Base-by-base conservation (phyloP, 108 stramenopile genomes). In the Epithemia pelagica region DNA sequence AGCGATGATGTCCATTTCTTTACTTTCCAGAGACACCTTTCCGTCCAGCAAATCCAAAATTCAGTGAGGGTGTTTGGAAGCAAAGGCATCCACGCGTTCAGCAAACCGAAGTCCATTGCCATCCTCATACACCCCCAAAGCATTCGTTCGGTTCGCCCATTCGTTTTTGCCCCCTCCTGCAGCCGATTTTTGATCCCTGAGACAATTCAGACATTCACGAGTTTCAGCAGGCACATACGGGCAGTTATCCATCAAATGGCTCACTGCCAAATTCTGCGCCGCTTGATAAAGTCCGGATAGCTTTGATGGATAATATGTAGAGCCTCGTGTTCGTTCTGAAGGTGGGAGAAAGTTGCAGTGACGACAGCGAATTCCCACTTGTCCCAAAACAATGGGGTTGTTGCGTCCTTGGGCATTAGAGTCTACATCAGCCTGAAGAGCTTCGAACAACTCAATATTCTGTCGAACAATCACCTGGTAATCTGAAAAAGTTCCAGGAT, bases 151-250 rank as follows among this genome's bases (percentile, higher is more conserved):
- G 21, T 90, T 84, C 22, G 77, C 77, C 89, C 89, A 90, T 61
- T 90, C 86, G 21, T 82, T 80, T 67, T 90, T 90, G 73, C 89
- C 74, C 30, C 89, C 86, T 2, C 89, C 84, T 58, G 81, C 82
- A 15, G 73, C 55, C 32, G 71, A 71, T 33, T 82, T 75, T 57
- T 68, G 63, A 26, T 81, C 80, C 51, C 79, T 72, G 15, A 87
- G 69, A 7, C 37, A 58, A 1, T 31, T 23, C 24, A 87, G 65
- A 32, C 64, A 65, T 18, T 68, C 23, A 31, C 70, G 70, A 22
- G 84, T 33, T 18, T 78, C 74, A n/a, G 29, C 29, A 29, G 74
- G 79, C 20, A 80, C 65, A 52, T 51, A 26, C 28, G 58, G 27
- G 60, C 79, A 80, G 27, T 57, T 27, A 21, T 65, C 64, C 22